Conservation (phyloP, 306 rosid genomes). For the Fagus crenata region DNA sequence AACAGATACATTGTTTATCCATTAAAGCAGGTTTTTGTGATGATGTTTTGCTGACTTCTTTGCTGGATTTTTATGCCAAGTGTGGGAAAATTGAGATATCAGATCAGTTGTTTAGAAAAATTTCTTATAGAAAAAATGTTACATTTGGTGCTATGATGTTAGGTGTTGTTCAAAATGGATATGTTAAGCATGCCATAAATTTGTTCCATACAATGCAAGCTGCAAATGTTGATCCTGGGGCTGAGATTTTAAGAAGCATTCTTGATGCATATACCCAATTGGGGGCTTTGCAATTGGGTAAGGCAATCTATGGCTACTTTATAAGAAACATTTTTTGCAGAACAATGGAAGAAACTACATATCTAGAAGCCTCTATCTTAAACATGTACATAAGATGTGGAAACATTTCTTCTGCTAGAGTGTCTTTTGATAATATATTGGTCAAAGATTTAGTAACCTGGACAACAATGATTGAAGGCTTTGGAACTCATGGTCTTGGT, state of each 20-base stretch:
- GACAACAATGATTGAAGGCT: conserved; percentile 63
- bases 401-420: conserved; percentile 40
- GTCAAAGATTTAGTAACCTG: conserved; percentile 48
- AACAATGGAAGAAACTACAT: conserved; percentile 13
- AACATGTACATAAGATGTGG: conserved; percentile 57
- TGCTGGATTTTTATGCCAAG: conserved; percentile 51
- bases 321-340: conserved; percentile 32
- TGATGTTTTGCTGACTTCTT: conserved; percentile 46
- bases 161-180: conserved; percentile 54
- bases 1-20: conserved; percentile 37
- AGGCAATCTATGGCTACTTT: conserved; percentile 44
- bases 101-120: conserved; percentile 39
- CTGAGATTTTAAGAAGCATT: conserved; percentile 44
- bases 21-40: conserved; percentile 46
- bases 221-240: conserved; percentile 23
- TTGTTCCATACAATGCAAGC: conserved; percentile 50
- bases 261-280: conserved; percentile 51
- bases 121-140: conserved; percentile 35
- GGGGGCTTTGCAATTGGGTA: conserved; percentile 53
- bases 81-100: conserved; percentile 42
- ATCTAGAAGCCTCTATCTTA: conserved; percentile 47
- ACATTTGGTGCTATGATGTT: conserved; percentile 56
- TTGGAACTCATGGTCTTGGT: conserved; percentile 55
- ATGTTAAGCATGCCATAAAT: conserved; percentile 37
- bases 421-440: conserved; percentile 37